Evolutionary conservation across 495 filamentous ascomycete genomes (phyloP).

Genomic region (Penicillium angulare): DNA sequence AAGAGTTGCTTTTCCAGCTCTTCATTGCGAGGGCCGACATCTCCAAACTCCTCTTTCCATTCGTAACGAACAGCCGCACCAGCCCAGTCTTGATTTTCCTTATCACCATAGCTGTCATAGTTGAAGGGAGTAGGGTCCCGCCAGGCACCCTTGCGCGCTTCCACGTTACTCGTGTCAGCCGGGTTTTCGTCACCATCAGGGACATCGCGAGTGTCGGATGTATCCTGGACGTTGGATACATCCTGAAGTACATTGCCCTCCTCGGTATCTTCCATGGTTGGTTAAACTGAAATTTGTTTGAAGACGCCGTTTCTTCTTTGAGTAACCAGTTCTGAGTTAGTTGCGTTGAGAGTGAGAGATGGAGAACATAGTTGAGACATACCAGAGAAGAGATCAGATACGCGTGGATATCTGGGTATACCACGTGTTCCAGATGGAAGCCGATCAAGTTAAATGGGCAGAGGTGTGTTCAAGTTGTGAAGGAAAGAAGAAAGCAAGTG

Average conservation of each 20-base stretch:
- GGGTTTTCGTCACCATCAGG: background rate
- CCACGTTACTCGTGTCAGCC: background rate
- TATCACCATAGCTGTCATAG: background rate
- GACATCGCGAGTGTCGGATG: background rate
- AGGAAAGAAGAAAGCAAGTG: too few species aligned
- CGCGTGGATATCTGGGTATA: too few species aligned
- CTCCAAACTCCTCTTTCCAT: conserved; percentile 82
- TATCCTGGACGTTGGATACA: conserved; percentile 20
- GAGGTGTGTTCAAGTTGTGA: too few species aligned
- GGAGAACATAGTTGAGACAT: too few species aligned
- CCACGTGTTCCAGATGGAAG: too few species aligned
- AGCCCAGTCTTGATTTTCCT: conserved; percentile 40
- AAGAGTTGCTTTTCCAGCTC: conserved; percentile 76
- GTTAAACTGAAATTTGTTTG: background rate
- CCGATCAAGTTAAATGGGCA: too few species aligned
- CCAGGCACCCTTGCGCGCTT: conserved; percentile 3
- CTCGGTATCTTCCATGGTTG: conserved; percentile 21
- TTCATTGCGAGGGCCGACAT: conserved; percentile 68
- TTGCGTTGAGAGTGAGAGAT: too few species aligned
- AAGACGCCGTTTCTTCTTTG: too few species aligned
- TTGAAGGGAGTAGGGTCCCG: background rate
- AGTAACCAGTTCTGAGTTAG: too few species aligned
- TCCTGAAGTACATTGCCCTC: conserved; percentile 33
- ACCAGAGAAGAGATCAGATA: too few species aligned
- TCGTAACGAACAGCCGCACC: conserved; percentile 68